A percentile compares a stretch with the other conserved stretches of the same genome.
phyloP scores from a whole-genome alignment of 2,329 filamentous ascomycete species.

The Fusarium sp. region DNA sequence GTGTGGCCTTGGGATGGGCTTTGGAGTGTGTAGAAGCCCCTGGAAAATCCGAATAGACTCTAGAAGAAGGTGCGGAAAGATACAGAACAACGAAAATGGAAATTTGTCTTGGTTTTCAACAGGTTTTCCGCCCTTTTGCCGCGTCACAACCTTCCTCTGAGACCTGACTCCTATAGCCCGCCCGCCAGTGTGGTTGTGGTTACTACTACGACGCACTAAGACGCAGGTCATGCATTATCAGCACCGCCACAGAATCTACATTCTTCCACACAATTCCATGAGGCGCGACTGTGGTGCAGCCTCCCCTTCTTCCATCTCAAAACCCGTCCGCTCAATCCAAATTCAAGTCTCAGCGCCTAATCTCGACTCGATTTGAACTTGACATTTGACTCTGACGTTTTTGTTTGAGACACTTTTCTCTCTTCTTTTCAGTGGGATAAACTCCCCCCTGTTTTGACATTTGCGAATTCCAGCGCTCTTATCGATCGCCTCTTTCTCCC shows the following conservation, averaged over 20 bases:
- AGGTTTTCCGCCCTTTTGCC: neutral
- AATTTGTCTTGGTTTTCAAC: neutral
- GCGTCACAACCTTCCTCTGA: slow-evolving; percentile 7
- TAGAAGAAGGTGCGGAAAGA: neutral
- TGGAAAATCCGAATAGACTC: slow-evolving; percentile 8
- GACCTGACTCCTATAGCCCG: slow-evolving; percentile 1
- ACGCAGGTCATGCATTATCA: slow-evolving; percentile 44
- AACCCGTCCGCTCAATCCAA: slow-evolving; percentile 36
- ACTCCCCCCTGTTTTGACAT: neutral
- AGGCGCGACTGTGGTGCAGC: slow-evolving; percentile 49
- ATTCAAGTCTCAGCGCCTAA: slow-evolving; percentile 34
- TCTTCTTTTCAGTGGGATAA: slow-evolving; percentile 17
- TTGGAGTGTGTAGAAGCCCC: slow-evolving; percentile 14
- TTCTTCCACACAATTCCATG: slow-evolving; percentile 57
- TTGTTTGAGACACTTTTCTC: slow-evolving; percentile 30
- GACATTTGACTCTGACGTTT: slow-evolving; percentile 16
- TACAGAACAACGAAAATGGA: neutral
- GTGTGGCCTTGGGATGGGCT: neutral
- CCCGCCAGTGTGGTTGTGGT: slow-evolving; percentile 10
- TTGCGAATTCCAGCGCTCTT: slow-evolving; percentile 4
- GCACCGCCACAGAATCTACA: slow-evolving; percentile 54
- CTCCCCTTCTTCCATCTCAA: slow-evolving; percentile 44
- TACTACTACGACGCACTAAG: slow-evolving; percentile 14
- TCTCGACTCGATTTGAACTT: slow-evolving; percentile 32
- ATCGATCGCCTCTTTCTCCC: slow-evolving; percentile 5